These are phyloP conservation scores for Angomonas ambiguus DNA, from an alignment of 208 protist species.

Conservation along the genomic window DNA sequence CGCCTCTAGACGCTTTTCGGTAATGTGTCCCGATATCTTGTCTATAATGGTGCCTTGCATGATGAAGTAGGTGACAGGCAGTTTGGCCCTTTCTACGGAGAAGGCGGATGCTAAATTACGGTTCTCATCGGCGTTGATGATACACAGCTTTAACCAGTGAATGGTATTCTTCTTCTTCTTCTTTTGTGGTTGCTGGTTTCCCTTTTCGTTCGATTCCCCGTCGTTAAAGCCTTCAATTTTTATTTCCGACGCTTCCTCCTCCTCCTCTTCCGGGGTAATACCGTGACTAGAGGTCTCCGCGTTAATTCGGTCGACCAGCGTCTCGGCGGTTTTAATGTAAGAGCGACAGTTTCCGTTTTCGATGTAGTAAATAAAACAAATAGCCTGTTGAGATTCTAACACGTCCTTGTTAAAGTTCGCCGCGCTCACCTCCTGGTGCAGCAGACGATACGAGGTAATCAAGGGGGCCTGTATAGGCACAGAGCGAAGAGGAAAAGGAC, in stretches of 20 bases:
- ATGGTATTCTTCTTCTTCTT: conserved; percentile 9
- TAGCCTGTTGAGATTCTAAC: conserved; percentile 84
- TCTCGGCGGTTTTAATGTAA: conserved; percentile 54
- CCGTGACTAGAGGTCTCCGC: not conserved
- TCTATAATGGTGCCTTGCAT: conserved; percentile 89
- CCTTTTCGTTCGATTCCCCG: not conserved
- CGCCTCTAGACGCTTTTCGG: conserved; percentile 43
- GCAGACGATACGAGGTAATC: not conserved
- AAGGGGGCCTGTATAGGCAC: not conserved
- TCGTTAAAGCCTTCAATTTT: not conserved
- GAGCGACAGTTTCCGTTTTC: conserved; percentile 57
- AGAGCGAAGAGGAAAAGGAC: not conserved
- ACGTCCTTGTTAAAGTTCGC: conserved; percentile 78
- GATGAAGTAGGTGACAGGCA: conserved; percentile 86
- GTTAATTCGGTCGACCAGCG: conserved; percentile 74
- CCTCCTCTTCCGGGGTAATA: not conserved
- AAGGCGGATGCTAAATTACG: conserved; percentile 82
- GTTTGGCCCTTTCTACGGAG: conserved; percentile 76
- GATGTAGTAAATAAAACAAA: conserved; percentile 81
- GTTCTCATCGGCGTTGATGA: conserved; percentile 85
- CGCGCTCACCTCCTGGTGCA: conserved; percentile 43
- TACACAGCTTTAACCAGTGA: conserved; percentile 79
- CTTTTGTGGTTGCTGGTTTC: not conserved
- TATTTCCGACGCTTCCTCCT: conserved; percentile 8
- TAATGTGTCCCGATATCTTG: conserved; percentile 59